Evolutionary conservation across 2,329 filamentous ascomycete genomes (phyloP).

Genomic region (Pyrenophora tritici-repentis): DNA sequence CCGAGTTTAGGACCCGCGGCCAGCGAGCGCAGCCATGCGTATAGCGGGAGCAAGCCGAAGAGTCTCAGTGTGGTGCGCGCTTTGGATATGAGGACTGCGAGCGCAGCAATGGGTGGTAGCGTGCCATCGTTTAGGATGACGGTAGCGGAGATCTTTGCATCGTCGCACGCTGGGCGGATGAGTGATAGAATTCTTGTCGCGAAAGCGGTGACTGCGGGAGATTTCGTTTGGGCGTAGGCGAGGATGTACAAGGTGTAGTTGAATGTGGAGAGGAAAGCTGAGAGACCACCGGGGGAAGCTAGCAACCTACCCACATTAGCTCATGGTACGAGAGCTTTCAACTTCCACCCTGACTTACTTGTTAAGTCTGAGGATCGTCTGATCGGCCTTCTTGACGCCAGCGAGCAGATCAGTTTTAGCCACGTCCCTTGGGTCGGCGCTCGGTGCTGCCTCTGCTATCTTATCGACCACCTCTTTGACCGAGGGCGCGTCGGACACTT

Average conservation of each 20-base stretch:
- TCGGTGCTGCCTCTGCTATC: conserved; percentile 26
- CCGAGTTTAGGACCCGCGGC: conserved; percentile 49
- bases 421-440: conserved; percentile 19
- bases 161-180: conserved; percentile 38
- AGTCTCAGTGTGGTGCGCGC: conserved; percentile 52
- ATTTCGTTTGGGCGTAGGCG: conserved; percentile 50
- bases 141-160: conserved; percentile 29
- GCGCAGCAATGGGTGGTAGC: conserved; percentile 42
- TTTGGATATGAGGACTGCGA: conserved; percentile 49
- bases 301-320: conserved; percentile 44
- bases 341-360: conserved; percentile 38
- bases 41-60: conserved; percentile 51
- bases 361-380: conserved; percentile 50
- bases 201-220: conserved; percentile 36
- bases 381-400: conserved; percentile 45
- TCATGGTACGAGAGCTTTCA: not conserved
- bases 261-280: conserved; percentile 53
- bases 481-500: conserved; percentile 10
- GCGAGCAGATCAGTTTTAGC: conserved; percentile 29
- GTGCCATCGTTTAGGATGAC: conserved; percentile 33
- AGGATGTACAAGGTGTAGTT: conserved; percentile 55
- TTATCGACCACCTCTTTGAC: conserved; percentile 35
- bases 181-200: conserved; percentile 40
- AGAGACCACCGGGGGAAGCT: conserved; percentile 51
- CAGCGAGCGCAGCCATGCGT: conserved; percentile 52